A percentile compares a stretch with the other conserved stretches of the same genome.
Conservation (phyloP, 345 rosid genomes). For the Melastoma malabathricum region DNA sequence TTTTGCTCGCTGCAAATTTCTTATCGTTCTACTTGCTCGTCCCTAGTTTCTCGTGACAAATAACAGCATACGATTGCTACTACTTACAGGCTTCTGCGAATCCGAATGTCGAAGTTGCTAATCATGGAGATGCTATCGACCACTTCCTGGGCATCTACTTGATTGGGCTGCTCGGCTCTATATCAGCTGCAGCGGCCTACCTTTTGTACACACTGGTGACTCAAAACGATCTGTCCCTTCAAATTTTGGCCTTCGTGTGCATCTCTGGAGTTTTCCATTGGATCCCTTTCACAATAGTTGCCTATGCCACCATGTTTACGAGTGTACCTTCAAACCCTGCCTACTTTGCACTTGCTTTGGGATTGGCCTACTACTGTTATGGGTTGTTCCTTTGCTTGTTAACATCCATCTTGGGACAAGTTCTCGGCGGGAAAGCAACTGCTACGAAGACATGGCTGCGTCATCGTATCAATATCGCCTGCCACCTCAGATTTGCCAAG, state of each 20-base stretch:
- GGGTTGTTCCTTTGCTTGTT: slow-evolving; percentile 41
- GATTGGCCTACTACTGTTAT: slow-evolving; percentile 28
- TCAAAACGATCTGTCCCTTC: slow-evolving; percentile 22
- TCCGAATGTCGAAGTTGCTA: not conserved
- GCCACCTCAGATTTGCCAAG: slow-evolving; percentile 50
- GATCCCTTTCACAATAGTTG: slow-evolving; percentile 36
- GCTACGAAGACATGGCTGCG: slow-evolving; percentile 26
- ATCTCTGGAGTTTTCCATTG: slow-evolving; percentile 51
- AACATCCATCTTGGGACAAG: slow-evolving; percentile 21
- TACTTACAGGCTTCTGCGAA: slow-evolving; percentile 17
- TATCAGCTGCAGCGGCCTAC: slow-evolving; percentile 38
- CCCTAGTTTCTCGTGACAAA: not conserved
- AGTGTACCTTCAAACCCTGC: slow-evolving; percentile 17
- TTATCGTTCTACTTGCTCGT: too few species aligned
- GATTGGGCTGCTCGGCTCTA: slow-evolving; percentile 38
- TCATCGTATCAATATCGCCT: slow-evolving; percentile 36
- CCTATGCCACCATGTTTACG: slow-evolving; percentile 31
- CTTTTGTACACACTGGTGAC: slow-evolving; percentile 24
- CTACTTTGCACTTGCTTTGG: slow-evolving; percentile 20
- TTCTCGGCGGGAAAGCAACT: slow-evolving; percentile 20
- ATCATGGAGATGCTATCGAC: slow-evolving; percentile 13
- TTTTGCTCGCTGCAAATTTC: not conserved
- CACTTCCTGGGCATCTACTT: slow-evolving; percentile 45
- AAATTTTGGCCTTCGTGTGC: slow-evolving; percentile 31
- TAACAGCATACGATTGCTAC: not conserved